A percentile compares a stretch with the other conserved stretches of the same genome.
Conservation (phyloP, 2,329 filamentous ascomycete species). For the Neonectria sp. region DNA sequence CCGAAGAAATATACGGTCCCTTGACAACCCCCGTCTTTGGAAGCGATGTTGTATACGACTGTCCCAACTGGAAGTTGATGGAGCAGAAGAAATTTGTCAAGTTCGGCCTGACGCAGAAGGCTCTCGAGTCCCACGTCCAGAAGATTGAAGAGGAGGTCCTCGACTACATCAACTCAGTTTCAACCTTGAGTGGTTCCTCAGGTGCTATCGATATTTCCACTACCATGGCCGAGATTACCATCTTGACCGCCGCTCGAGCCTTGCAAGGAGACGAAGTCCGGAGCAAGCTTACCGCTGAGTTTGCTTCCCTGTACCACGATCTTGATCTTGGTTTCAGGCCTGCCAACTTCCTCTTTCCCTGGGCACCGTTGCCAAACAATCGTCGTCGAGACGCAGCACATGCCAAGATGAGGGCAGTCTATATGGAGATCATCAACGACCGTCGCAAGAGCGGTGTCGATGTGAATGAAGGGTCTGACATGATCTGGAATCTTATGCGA, state of each 20-base stretch:
- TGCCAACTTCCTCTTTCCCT: constrained; percentile 87
- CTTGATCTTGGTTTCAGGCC: constrained; percentile 83
- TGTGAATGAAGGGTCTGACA: constrained; percentile 69
- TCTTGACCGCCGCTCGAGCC: constrained; percentile 84
- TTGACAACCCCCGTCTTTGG: constrained; percentile 76
- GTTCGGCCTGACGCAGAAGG: constrained; percentile 76
- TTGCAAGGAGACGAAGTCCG: constrained; percentile 85
- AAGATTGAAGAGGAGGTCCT: constrained; percentile 80
- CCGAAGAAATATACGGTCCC: constrained; percentile 68
- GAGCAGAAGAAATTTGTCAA: constrained; percentile 91
- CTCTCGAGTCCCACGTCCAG: constrained; percentile 76
- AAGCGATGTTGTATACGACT: constrained; percentile 86
- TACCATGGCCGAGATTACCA: constrained; percentile 82
- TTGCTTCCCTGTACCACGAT: constrained; percentile 84
- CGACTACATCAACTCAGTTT: constrained; percentile 72
- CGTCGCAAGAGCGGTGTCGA: constrained; percentile 66
- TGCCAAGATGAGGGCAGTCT: constrained; percentile 78
- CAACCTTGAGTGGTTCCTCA: constrained; percentile 70
- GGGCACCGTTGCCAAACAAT: constrained; percentile 84
- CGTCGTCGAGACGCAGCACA: constrained; percentile 80
- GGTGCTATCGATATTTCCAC: constrained; percentile 76
- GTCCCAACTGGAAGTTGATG: constrained; percentile 87
- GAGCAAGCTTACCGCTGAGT: constrained; percentile 77
- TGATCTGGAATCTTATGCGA: constrained; percentile 86
- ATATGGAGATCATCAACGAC: constrained; percentile 78